These are phyloP conservation scores for Xanthoceras sorbifolium DNA, from an alignment of 345 rosid species.

Conservation along the genomic window DNA sequence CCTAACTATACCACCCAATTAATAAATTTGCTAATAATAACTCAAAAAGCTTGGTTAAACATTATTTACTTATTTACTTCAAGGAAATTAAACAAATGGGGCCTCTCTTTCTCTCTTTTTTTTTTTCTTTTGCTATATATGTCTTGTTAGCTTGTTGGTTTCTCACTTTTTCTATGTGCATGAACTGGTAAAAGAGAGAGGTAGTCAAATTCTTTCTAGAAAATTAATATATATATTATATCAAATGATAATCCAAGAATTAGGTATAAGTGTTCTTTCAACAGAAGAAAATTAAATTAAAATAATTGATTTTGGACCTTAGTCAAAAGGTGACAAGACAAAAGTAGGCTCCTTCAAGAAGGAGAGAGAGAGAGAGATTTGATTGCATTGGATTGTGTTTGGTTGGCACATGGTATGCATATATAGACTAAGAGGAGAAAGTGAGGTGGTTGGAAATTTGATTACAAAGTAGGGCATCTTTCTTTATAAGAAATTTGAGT, in stretches of 20 bases:
- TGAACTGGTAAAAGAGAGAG: background rate
- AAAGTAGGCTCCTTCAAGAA: conserved; percentile 13
- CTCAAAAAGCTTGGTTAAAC: background rate
- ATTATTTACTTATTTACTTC: background rate
- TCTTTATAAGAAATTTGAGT: background rate
- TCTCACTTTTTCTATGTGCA: background rate
- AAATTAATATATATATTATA: background rate
- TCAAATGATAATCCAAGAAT: conserved; percentile 3
- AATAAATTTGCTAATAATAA: background rate
- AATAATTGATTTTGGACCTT: background rate
- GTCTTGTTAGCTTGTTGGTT: background rate
- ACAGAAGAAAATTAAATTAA: conserved; percentile 6
- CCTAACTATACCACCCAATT: conserved; percentile 18
- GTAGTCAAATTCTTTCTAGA: background rate
- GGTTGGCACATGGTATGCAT: conserved; percentile 30
- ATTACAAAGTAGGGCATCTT: conserved; percentile 2
- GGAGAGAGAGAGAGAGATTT: background rate
- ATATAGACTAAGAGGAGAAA: conserved; percentile 11
- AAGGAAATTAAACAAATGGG: background rate
- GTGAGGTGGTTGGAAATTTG: background rate
- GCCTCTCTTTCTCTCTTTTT: background rate
- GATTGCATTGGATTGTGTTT: conserved; percentile 21
- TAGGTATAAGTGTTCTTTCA: conserved; percentile 12
- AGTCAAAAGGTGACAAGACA: conserved; percentile 22
- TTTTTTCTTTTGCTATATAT: background rate